Evolutionary conservation across 2,329 filamentous ascomycete genomes (phyloP).

Genomic region (Exophiala oligosperma): DNA sequence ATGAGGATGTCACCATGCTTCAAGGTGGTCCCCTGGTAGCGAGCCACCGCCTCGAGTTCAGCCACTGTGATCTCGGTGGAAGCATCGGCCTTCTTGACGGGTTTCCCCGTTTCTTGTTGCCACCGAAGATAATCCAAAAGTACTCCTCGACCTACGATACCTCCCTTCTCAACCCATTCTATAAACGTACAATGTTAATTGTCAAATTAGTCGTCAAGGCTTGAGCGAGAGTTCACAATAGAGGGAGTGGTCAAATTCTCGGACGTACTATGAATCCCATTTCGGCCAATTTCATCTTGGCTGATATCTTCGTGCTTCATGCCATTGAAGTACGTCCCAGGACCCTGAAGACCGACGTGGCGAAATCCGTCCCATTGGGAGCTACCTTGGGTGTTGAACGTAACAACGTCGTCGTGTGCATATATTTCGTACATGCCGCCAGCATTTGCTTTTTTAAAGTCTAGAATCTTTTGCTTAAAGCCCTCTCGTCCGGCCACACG

Average conservation of each 20-base stretch:
- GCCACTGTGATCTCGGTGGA: constrained; percentile 30
- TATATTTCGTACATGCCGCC: background rate
- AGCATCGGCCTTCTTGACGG: constrained; percentile 38
- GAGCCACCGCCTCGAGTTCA: constrained; percentile 22
- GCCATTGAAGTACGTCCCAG: constrained; percentile 2
- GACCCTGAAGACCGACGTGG: constrained; percentile 11
- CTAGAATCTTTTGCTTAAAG: constrained; percentile 29
- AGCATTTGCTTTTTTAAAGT: constrained; percentile 7
- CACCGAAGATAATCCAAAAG: constrained; percentile 47
- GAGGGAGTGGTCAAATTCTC: background rate
- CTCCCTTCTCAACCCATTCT: constrained; percentile 41
- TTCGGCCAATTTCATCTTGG: background rate
- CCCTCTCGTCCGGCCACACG: constrained; percentile 34
- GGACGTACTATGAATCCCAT: constrained; percentile 8
- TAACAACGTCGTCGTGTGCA: constrained; percentile 15
- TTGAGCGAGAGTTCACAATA: too few relatives aligned
- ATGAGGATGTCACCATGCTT: constrained; percentile 24
- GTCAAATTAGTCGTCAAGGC: background rate
- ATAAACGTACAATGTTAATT: background rate
- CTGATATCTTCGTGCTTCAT: constrained; percentile 8
- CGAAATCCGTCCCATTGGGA: constrained; percentile 21
- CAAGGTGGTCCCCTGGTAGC: constrained; percentile 17
- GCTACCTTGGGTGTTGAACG: constrained; percentile 15
- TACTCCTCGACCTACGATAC: constrained; percentile 47
- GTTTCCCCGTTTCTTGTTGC: constrained; percentile 37